phyloP scores from a whole-genome alignment of 257 asterid genomes.

The Craterostigma plantagineum region DNA sequence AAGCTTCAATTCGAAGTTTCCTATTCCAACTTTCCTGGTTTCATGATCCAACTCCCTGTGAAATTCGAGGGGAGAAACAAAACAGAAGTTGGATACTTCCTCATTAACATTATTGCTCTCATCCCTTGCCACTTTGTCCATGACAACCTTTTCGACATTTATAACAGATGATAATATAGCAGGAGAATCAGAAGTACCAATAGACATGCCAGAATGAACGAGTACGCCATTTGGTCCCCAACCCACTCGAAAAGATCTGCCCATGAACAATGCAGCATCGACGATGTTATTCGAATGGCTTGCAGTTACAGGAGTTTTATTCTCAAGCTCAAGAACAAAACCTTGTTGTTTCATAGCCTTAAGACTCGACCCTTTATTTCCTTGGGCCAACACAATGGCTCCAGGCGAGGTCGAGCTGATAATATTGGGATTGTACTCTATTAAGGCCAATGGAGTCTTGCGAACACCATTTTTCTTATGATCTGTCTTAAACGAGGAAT shows the following conservation, averaged over 20 bases:
- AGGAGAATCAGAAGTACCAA: conserved; percentile 31
- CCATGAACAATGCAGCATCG: conserved; percentile 97
- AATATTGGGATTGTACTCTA: conserved; percentile 49
- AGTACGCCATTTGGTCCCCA: conserved; percentile 98
- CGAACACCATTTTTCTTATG: conserved; percentile 35
- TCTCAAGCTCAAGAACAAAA: conserved; percentile 48
- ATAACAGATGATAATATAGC: conserved; percentile 58
- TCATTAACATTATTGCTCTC: conserved; percentile 37
- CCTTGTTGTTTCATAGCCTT: conserved; percentile 47
- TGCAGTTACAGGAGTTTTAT: conserved; percentile 35
- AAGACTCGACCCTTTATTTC: conserved; percentile 42
- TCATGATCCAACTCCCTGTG: conserved; percentile 65
- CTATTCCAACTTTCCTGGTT: conserved; percentile 37
- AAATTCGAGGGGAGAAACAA: conserved; percentile 58
- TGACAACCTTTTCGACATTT: conserved; percentile 72
- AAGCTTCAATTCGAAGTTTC: conserved; percentile 41
- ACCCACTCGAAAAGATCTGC: conserved; percentile 93
- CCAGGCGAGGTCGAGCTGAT: conserved; percentile 53
- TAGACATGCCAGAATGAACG: conserved; percentile 83
- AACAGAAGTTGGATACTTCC: conserved; percentile 59
- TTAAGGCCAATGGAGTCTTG: conserved; percentile 78
- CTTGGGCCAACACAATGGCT: conserved; percentile 56
- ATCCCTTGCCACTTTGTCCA: conserved; percentile 57
- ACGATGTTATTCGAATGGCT: conserved; percentile 57
- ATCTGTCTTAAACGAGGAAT: conserved; percentile 18